These are phyloP conservation scores for Thinopyrum elongatum DNA, from an alignment of 176 grass and related monocot genomes.

Conservation along the genomic window DNA sequence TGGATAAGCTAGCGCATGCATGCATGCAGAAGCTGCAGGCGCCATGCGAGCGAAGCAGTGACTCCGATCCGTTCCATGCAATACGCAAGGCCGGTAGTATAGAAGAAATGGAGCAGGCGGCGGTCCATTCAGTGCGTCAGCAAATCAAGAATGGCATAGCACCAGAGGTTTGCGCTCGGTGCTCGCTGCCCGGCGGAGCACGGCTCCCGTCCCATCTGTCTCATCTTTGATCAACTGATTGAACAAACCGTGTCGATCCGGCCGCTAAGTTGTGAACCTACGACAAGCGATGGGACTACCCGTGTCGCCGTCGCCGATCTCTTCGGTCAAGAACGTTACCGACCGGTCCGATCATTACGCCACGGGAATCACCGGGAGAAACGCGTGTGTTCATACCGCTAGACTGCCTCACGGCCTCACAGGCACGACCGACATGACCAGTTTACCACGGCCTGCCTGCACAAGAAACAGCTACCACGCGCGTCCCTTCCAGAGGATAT, in stretches of 20 bases:
- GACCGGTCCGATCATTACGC: neutral
- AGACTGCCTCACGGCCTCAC: neutral
- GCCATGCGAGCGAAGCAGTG: too few relatives aligned
- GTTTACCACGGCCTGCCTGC: too few relatives aligned
- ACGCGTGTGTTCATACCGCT: neutral
- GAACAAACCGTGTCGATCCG: neutral
- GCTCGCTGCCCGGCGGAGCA: neutral
- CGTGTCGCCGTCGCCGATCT: neutral
- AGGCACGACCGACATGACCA: too few relatives aligned
- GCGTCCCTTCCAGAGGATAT: too few relatives aligned
- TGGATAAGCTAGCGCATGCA: neutral
- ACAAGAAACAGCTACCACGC: too few relatives aligned
- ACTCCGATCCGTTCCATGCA: neutral
- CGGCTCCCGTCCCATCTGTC: constrained; percentile 23
- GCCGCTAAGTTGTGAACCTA: too few relatives aligned
- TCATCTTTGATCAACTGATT: neutral
- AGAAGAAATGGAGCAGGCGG: neutral
- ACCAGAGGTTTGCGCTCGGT: neutral
- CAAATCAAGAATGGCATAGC: neutral
- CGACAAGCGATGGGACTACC: neutral
- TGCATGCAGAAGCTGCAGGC: neutral
- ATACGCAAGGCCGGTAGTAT: neutral
- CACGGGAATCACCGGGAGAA: neutral
- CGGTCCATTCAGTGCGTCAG: too few relatives aligned
- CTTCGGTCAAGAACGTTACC: neutral